phyloP scores from a whole-genome alignment of 768 basidiomycete genomes.

The Albatrellus ellisii region DNA sequence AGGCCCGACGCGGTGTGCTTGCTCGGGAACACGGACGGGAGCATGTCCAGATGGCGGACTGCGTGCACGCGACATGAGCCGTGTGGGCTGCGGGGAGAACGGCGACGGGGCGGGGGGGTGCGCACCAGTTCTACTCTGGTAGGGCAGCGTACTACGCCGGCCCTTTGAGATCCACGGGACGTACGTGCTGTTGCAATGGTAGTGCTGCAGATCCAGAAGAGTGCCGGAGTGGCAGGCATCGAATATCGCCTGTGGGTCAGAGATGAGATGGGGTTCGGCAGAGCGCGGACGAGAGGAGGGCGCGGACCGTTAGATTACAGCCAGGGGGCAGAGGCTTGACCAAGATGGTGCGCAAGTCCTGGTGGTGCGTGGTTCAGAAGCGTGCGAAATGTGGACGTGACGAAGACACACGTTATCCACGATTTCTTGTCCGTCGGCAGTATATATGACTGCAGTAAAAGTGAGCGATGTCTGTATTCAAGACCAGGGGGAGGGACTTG shows the following conservation, averaged over 20 bases:
- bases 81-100: background rate
- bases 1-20: background rate
- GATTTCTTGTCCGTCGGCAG: slow-evolving; percentile 10
- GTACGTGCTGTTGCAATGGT: slow-evolving; percentile 15
- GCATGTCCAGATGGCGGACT: too few relatives aligned
- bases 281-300: background rate
- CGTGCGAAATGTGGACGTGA: background rate
- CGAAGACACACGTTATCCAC: slow-evolving; percentile 14
- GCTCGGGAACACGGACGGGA: background rate
- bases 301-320: slow-evolving; percentile 9
- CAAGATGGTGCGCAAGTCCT: slow-evolving; percentile 11
- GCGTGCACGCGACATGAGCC: background rate
- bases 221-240: slow-evolving; percentile 18
- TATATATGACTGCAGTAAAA: slow-evolving; percentile 4
- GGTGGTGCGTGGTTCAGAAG: slow-evolving; percentile 1
- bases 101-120: background rate
- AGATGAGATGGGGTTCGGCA: background rate
- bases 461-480: background rate
- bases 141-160: slow-evolving; percentile 10
- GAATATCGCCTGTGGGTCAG: slow-evolving; percentile 13
- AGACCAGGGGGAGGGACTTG: background rate
- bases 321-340: slow-evolving; percentile 12
- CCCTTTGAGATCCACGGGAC: slow-evolving; percentile 17
- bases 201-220: slow-evolving; percentile 16
- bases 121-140: slow-evolving; percentile 12